These are phyloP conservation scores for Rhizopogon sp. DNA, from an alignment of 768 basidiomycete species.

Conservation along the genomic window DNA sequence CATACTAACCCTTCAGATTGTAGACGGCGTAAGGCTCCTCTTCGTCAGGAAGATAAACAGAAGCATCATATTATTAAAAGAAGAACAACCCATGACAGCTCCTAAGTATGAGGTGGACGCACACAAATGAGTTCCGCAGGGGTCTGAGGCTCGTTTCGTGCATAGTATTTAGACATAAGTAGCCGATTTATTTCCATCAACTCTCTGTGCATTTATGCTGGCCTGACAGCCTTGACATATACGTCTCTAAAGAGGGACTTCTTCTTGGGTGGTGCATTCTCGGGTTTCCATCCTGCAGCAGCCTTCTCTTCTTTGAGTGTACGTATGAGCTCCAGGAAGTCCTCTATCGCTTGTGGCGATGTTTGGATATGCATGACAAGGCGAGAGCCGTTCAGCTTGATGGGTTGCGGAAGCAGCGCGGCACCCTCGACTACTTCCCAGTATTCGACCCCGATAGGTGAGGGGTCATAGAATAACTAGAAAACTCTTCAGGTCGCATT, in stretches of 20 bases:
- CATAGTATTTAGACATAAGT: neutral
- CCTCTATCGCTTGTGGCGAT: slow-evolving; percentile 64
- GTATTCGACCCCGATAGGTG: slow-evolving; percentile 58
- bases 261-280: slow-evolving; percentile 2
- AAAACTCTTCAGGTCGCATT: neutral
- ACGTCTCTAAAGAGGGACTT: slow-evolving; percentile 11
- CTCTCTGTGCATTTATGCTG: slow-evolving; percentile 9
- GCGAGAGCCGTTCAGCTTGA: slow-evolving; percentile 64
- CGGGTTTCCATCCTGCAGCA: slow-evolving; percentile 38
- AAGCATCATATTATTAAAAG: too few relatives aligned
- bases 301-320: slow-evolving; percentile 64
- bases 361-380: slow-evolving; percentile 85
- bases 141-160: neutral
- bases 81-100: too few relatives aligned
- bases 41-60: too few relatives aligned
- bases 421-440: slow-evolving; percentile 61
- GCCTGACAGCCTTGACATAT: slow-evolving; percentile 18
- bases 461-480: slow-evolving; percentile 75
- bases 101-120: too few relatives aligned
- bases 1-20: too few relatives aligned
- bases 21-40: too few relatives aligned
- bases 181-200: neutral
- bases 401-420: slow-evolving; percentile 54
- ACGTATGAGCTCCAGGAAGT: slow-evolving; percentile 59
- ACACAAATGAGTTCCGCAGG: too few relatives aligned